A percentile compares a stretch with the other conserved stretches of the same genome.
Evolutionary conservation across 768 basidiomycete species (phyloP).

Genomic region (Dioszegia crocea): DNA sequence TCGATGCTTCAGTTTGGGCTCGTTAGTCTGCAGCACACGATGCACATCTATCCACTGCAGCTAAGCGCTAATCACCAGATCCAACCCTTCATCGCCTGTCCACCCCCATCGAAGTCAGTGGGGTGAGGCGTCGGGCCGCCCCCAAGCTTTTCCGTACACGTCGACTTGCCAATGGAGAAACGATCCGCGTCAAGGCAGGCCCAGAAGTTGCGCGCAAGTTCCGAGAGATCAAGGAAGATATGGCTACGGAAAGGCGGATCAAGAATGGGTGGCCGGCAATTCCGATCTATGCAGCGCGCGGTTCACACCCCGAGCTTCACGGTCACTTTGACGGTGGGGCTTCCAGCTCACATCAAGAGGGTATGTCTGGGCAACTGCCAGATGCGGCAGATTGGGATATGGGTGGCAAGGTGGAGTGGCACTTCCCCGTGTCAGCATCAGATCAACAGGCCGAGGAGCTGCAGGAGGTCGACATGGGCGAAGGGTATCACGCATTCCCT

Average conservation of each 20-base stretch:
- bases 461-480: no score
- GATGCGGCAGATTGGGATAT: no score
- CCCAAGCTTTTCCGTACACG: conserved; percentile 47
- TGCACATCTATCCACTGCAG: neutral
- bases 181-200: conserved; percentile 38
- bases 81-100: conserved; percentile 44
- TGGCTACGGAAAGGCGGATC: conserved; percentile 19
- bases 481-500: neutral
- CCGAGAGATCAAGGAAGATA: conserved; percentile 29
- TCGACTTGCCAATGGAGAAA: conserved; percentile 42
- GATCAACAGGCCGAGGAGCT: no score
- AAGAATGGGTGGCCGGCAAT: conserved; percentile 3
- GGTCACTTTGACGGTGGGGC: no score
- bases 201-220: conserved; percentile 38
- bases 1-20: conserved; percentile 48
- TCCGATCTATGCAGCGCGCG: no score
- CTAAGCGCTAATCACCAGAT: conserved; percentile 22
- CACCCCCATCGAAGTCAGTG: conserved; percentile 26
- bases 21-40: conserved; percentile 21
- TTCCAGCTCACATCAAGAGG: no score
- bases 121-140: conserved; percentile 45
- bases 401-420: no score
- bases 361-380: no score
- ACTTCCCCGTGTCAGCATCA: no score
- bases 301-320: no score